A percentile compares a stretch with the other conserved stretches of the same genome.
phyloP scores from a whole-genome alignment of 176 grass and related monocot species.

The Phyllostachys edulis region DNA sequence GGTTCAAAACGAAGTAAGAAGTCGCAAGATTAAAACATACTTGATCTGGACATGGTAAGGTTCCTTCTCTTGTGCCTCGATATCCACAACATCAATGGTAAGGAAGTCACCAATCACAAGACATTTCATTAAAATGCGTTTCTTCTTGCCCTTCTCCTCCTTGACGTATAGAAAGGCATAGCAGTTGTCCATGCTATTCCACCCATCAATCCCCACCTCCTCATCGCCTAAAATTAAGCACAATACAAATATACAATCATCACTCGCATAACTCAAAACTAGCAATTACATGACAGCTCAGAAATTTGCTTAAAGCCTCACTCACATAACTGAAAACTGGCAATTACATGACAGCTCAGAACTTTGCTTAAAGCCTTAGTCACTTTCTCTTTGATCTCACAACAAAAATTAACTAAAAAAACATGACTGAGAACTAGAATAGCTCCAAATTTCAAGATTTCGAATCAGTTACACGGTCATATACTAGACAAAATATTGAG shows the following conservation, averaged over 20 bases:
- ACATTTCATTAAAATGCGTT: constrained; percentile 59
- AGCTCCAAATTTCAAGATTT: background rate
- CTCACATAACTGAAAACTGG: background rate
- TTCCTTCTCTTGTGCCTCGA: constrained; percentile 45
- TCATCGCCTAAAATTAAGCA: constrained; percentile 38
- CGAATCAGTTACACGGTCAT: background rate
- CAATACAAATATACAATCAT: background rate
- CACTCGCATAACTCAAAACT: background rate
- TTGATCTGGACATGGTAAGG: constrained; percentile 62
- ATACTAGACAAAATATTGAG: background rate
- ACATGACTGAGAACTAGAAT: background rate
- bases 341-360: constrained; percentile 1
- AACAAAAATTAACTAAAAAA: background rate
- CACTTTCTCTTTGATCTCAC: background rate
- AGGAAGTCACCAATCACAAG: constrained; percentile 65
- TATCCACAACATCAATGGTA: constrained; percentile 66
- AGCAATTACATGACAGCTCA: constrained; percentile 1
- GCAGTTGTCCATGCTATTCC: constrained; percentile 64
- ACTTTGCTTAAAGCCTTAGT: background rate
- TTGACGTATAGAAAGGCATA: constrained; percentile 78
- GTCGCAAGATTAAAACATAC: constrained; percentile 40
- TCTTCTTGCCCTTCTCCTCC: constrained; percentile 64
- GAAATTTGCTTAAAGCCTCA: background rate
- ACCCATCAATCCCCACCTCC: constrained; percentile 75
- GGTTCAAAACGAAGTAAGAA: background rate